Base-by-base conservation (phyloP, 345 rosid species). In the Passiflora organensis region DNA sequence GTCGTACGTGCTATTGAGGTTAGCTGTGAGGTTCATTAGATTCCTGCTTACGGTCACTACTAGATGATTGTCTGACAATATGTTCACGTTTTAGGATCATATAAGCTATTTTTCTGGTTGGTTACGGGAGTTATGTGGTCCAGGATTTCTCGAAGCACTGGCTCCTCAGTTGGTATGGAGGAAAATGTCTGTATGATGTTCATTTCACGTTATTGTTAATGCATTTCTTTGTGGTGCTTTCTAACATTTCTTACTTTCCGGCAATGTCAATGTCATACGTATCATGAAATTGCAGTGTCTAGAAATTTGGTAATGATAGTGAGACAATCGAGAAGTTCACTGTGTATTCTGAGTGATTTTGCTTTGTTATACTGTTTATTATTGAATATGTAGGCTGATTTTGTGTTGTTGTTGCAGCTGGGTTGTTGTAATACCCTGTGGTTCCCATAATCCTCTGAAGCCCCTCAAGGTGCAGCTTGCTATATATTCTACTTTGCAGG, bases 1-100 rank as follows among this genome's bases (percentile, higher is more conserved):
- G 83, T 84, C 23, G 95, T 86, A 2, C 95, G 94, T 51, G 66
- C 83, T 18, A 79, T 93, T 68, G 99, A 93, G 95, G 96, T 88
- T 56, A 45, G 59, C 54, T 32, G 57, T 54, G 12, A 37, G 21
- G 60, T n/a, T 24, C 8, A 28, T 28, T 8, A 8, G 8, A 28
- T 28, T 28, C 34, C 34, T 28, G 8, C 3, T 28, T 28, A 20
- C 32, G 16, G 22, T 53, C n/a, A 14, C 28, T 13, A 10, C 25
- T 38, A 48, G 22, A 36, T 32, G 52, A 54, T 58, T 48, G 15
- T 15, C 5, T 53, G 43, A 25, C 52, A 43, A 21, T 53, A 56
- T 13, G 15, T 13, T 21, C n/a, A 20, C 1, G 24, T 55, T 48
- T 2, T 14, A 67, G 71, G 46, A 55, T 54, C 66, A 67, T 36